These are phyloP conservation scores for Wickerhamomyces bisporus DNA, from an alignment of 805 yeast species.

Conservation along the genomic window DNA sequence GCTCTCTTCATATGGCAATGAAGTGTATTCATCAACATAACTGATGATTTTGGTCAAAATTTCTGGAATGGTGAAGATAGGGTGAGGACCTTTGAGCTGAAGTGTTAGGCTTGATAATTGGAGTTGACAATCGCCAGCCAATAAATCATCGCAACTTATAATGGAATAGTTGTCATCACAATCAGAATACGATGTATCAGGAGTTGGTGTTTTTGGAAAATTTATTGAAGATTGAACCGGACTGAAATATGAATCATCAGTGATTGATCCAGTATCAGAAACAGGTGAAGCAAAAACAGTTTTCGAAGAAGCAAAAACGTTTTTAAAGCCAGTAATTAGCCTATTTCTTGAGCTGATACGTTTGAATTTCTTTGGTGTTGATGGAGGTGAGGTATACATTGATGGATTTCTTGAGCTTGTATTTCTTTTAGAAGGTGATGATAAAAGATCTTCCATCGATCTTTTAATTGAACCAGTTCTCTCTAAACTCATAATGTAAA, in stretches of 20 bases:
- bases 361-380: conserved; percentile 6
- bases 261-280: conserved; percentile 8
- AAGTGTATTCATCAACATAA: conserved; percentile 51
- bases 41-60: conserved; percentile 56
- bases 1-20: conserved; percentile 55
- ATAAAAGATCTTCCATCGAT: conserved; percentile 14
- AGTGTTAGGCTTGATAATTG: conserved; percentile 9
- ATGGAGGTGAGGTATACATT: conserved; percentile 11
- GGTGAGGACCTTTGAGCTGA: conserved; percentile 7
- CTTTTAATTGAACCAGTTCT: conserved; percentile 18
- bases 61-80: conserved; percentile 72
- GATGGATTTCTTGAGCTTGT: conserved; percentile 8
- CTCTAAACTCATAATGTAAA: conserved; percentile 5
- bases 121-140: conserved; percentile 7
- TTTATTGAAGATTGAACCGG: conserved; percentile 5
- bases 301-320: conserved; percentile 11
- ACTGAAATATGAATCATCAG: not conserved
- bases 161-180: conserved; percentile 1
- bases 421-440: conserved; percentile 15
- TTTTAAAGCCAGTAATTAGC: conserved; percentile 21
- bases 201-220: conserved; percentile 1
- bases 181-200: conserved; percentile 2
- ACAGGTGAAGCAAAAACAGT: conserved; percentile 11
- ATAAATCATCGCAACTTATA: not conserved
- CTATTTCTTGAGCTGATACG: conserved; percentile 8